A percentile compares a stretch with the other conserved stretches of the same genome.
Conservation (phyloP, 805 yeast species). For the Jamesozyma jinghongensis region DNA sequence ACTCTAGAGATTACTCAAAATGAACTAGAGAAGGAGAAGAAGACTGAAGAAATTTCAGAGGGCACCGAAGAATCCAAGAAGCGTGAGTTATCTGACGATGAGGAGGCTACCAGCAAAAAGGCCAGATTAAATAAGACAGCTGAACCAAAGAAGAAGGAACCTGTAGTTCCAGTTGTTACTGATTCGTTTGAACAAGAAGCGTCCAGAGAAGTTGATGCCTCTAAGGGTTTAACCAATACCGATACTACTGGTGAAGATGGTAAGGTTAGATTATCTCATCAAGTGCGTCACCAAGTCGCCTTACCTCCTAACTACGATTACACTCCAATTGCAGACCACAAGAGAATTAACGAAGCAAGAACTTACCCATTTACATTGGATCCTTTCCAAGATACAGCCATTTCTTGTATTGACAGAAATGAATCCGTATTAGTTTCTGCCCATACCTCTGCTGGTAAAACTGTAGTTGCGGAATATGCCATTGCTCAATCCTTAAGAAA, state of each 20-base stretch:
- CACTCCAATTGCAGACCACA: conserved; percentile 80
- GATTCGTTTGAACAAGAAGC: conserved; percentile 87
- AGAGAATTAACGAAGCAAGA: conserved; percentile 69
- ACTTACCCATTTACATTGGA: conserved; percentile 87
- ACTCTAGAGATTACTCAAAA: conserved; percentile 11
- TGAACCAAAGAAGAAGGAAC: conserved; percentile 36
- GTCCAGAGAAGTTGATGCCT: conserved; percentile 76
- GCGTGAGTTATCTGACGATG: conserved; percentile 14
- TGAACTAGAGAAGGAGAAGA: conserved; percentile 9
- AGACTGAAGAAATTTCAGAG: conserved; percentile 1
- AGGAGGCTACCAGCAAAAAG: conserved; percentile 5
- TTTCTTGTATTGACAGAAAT: conserved; percentile 88
- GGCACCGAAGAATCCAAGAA: conserved; percentile 10
- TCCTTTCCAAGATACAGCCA: conserved; percentile 96
- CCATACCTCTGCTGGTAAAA: conserved; percentile 95
- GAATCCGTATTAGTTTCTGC: conserved; percentile 96
- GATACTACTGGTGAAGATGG: conserved; percentile 37
- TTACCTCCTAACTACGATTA: conserved; percentile 88
- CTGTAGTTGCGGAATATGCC: conserved; percentile 95
- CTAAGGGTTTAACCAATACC: conserved; percentile 53
- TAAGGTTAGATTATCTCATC: conserved; percentile 71
- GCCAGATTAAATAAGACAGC: conserved; percentile 15
- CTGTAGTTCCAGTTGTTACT: conserved; percentile 64
- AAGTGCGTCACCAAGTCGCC: conserved; percentile 96
- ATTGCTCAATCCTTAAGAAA: conserved; percentile 89